Evolutionary conservation across 441 rosid species (phyloP), one percentile per base, ranked within the genome.

Genomic region (Populus hybrid): DNA sequence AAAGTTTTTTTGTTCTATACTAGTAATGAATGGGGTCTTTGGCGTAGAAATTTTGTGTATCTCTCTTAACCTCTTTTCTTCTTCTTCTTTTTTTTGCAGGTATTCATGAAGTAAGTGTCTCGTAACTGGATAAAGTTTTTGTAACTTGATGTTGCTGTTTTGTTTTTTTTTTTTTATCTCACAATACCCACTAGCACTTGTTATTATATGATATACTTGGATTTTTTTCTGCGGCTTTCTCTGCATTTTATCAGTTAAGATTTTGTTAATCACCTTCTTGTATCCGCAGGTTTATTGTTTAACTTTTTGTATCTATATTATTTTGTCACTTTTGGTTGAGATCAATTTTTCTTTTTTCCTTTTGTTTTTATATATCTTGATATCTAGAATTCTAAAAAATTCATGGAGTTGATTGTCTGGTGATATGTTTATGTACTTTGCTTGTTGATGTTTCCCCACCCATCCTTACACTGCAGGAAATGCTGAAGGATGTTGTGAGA

Each of bases 401-500:
- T 9, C 10, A n/a, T 7, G 38, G 8, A 20, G 7, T 24, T 59
- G 23, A 34, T 20, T 42, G 28, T 77, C 5, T 30, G 32, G 57
- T 46, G 20, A 46, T 46, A 46, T 46, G 57, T 46, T 46, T 46
- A 46, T 46, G 57, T 46, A 46, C 57, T 46, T 46, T 14, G 57
- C 57, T 14, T 46, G 57, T 77, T 35, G 82, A 74, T 70, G 24
- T 76, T 73, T 18, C 50, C 11, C 57, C 76, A 12, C 64, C 32
- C 26, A 30, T 75, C 42, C 24, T 59, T 65, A 8, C 68, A 71
- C 83, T 88, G 82, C 91, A 96, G 99, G 99, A 96, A 86, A 96
- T 96, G 99, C 83, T 96, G 24, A 96, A 96, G 84, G 99, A 96
- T 86, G 87, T 86, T 0, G 97, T 96, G 76, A 91, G 99, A 87